A percentile compares a stretch with the other conserved stretches of the same genome.
phyloP scores from a whole-genome alignment of 768 basidiomycete species.

The Mycena crocata region DNA sequence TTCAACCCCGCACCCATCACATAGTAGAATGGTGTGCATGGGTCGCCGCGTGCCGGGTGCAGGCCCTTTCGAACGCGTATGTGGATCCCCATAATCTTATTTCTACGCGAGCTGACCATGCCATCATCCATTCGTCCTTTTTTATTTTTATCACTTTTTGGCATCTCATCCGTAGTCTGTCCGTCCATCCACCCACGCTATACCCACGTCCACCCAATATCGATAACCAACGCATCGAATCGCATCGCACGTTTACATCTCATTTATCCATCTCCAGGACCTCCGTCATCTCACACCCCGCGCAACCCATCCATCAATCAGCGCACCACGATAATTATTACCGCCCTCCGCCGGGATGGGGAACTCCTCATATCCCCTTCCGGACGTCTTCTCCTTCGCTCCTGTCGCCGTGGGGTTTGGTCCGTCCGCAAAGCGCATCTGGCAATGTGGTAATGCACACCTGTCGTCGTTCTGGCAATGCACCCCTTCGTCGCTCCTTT shows the following conservation, averaged over 20 bases:
- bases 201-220: not conserved
- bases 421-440: slow-evolving; percentile 11
- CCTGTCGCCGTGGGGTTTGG: slow-evolving; percentile 7
- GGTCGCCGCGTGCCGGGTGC: not conserved
- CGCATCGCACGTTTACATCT: not conserved
- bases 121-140: too few species aligned
- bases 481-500: not conserved
- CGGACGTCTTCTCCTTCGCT: slow-evolving; percentile 6
- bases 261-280: not conserved
- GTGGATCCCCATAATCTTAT: not conserved
- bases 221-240: too few species aligned
- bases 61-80: not conserved
- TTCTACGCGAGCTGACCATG: not conserved
- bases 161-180: too few species aligned
- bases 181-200: not conserved
- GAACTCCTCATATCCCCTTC: not conserved
- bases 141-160: not conserved
- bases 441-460: slow-evolving; percentile 7
- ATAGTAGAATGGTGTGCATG: slow-evolving; percentile 37
- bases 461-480: not conserved
- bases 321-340: slow-evolving; percentile 17
- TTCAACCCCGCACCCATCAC: slow-evolving; percentile 79
- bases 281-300: too few species aligned
- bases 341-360: slow-evolving; percentile 1
- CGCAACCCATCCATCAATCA: not conserved